Percentiles rank a stretch among this genome's conserved stretches.
phyloP scores from a whole-genome alignment of 495 filamentous ascomycete genomes.

The Penicillium canescens region DNA sequence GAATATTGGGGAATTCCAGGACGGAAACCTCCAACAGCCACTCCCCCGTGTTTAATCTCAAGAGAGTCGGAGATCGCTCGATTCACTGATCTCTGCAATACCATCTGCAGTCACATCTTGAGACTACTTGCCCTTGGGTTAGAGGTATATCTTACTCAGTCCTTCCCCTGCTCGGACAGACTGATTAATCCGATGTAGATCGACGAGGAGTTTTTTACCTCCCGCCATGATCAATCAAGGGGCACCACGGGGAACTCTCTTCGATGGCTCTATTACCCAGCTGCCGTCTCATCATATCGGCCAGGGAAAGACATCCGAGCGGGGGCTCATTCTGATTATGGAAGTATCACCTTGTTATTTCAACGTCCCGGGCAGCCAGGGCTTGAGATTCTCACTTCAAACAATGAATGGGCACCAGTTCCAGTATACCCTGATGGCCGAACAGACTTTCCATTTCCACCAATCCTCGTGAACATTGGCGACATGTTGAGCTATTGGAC shows the following conservation, averaged over 20 bases:
- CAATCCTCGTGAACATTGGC: slow-evolving; percentile 82
- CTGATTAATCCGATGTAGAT: slow-evolving; percentile 19
- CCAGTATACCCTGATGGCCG: slow-evolving; percentile 19
- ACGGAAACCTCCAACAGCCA: slow-evolving; percentile 67
- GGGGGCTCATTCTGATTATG: slow-evolving; percentile 61
- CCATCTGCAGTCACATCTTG: slow-evolving; percentile 64
- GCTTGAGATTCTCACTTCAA: slow-evolving; percentile 67
- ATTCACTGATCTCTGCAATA: slow-evolving; percentile 65
- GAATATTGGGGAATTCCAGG: slow-evolving; percentile 70
- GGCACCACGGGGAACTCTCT: slow-evolving; percentile 65
- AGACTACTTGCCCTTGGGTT: slow-evolving; percentile 70
- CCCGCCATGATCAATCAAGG: slow-evolving; percentile 56
- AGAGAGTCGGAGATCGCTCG: slow-evolving; percentile 52
- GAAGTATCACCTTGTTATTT: slow-evolving; percentile 60
- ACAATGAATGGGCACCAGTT: slow-evolving; percentile 29
- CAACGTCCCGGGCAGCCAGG: slow-evolving; percentile 72
- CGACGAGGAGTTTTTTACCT: slow-evolving; percentile 60
- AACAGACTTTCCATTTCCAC: slow-evolving; percentile 41
- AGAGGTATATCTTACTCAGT: slow-evolving; percentile 34
- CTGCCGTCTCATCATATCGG: slow-evolving; percentile 25
- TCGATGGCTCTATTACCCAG: slow-evolving; percentile 69
- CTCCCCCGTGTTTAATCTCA: slow-evolving; percentile 53
- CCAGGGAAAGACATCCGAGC: slow-evolving; percentile 51
- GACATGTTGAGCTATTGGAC: slow-evolving; percentile 85
- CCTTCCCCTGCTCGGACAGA: not conserved